Evolutionary conservation across 2,329 filamentous ascomycete species (phyloP).

Genomic region (Alternaria solani): DNA sequence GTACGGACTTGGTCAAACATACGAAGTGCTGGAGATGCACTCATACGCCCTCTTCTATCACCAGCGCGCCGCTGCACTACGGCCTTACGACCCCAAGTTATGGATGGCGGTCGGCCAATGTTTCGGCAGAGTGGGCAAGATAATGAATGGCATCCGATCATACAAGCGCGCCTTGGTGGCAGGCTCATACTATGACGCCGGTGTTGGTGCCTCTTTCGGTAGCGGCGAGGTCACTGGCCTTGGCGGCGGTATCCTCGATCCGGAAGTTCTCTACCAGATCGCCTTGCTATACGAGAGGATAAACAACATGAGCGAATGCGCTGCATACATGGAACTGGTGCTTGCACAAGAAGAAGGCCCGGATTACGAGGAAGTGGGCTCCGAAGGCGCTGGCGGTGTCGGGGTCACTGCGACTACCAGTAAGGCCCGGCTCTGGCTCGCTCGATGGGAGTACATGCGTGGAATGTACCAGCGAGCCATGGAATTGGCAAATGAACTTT

Average conservation of each 20-base stretch:
- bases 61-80: conserved; percentile 88
- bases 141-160: conserved; percentile 91
- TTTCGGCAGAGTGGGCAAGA: conserved; percentile 85
- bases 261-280: conserved; percentile 89
- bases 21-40: conserved; percentile 97
- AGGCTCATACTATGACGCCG: conserved; percentile 82
- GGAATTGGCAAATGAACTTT: conserved; percentile 86
- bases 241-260: conserved; percentile 74
- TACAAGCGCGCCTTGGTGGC: conserved; percentile 91
- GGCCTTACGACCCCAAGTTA: conserved; percentile 98
- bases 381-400: conserved; percentile 65
- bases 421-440: conserved; percentile 93
- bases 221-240: conserved; percentile 53
- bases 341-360: conserved; percentile 87
- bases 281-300: conserved; percentile 87
- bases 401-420: conserved; percentile 92
- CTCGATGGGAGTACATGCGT: conserved; percentile 77
- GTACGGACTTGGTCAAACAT: conserved; percentile 97
- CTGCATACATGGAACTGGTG: conserved; percentile 94
- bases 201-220: conserved; percentile 59
- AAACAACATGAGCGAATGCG: conserved; percentile 79
- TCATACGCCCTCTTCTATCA: conserved; percentile 98
- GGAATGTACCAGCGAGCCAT: conserved; percentile 80
- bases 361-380: conserved; percentile 48
- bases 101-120: conserved; percentile 96